Evolutionary conservation across 345 rosid genomes (phyloP), one percentile per base, ranked within the genome.

Genomic region (Orychophragmus violaceus): DNA sequence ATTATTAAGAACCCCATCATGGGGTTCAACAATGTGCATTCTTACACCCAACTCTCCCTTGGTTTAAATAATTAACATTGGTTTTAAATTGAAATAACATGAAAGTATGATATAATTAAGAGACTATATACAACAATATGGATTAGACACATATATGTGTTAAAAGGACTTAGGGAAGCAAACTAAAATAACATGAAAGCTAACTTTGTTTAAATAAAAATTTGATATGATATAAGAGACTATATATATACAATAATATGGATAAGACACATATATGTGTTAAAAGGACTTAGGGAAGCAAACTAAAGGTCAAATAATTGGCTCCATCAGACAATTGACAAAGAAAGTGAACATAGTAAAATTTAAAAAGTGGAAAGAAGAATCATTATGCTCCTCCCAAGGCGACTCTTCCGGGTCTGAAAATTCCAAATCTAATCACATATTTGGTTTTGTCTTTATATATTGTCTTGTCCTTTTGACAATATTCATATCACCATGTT

Each of bases 381-480:
- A 56, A 64, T 64, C 65, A 71, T 71, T 59, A 59, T 59, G 67
- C 66, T 73, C 56, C 41, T 73, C 77, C 75, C 64, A 32, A 63
- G 27, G 75, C 75, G 75, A 54, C 75, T 71, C 75, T 71, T 71
- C 75, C 70, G 70, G 50, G 64, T 71, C 75, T 71, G 75, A 71
- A 55, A 71, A 54, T 63, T 56, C 69, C 69, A 71, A 55, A 55
- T 63, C 48, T 54, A 41, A 62, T 70, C 21, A 41, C 59, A 29
- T 61, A 29, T 8, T 59, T 70, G 24, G 8, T 51, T 60, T 60
- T 69, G 60, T 69, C 66, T 59, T 67, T 24, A 24, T 24, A n/a
- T 58, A 46, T 45, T 23, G 11, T 35, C 66, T 50, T 37, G 52
- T 27, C 42, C 44, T 11, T 28, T 61, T 61, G 68, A 61, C 27